Base-by-base conservation (phyloP, 805 yeast species). In the Spathaspora arborariae region DNA sequence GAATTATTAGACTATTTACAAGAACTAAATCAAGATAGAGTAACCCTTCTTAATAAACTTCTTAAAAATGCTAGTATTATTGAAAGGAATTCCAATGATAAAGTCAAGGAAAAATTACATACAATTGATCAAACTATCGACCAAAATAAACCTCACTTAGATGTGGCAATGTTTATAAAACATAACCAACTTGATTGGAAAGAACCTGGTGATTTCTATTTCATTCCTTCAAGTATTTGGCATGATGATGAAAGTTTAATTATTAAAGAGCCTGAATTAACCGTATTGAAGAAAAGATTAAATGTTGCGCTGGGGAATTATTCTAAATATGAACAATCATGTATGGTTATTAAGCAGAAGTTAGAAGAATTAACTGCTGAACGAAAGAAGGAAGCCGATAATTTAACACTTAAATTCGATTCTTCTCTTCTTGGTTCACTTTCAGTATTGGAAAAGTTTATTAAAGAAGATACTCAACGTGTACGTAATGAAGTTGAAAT, bases 201-300 rank as follows among this genome's bases (percentile, higher is more conserved):
- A 39, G 97, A 90, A 56, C 98, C 97, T 1, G 72, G 70, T 5
- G 98, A 92, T 67, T 88, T 86, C 59, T 75, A 80, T 53, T 94
- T 86, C 58, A 78, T 87, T 51, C 97, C 98, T 1, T 84, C 96
- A 20, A 83, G 90, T 24, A 84, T 94, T 37, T 94, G 99, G 99
- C 98, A 92, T 65, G 99, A 94, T 59, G 97, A 94, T 64, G 96
- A 89, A 53, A 70, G 78, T 30, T 76, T 87, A 57, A 76, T 81
- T 1, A 71, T 76, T 4, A 76, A 78, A 39, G 82, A 78, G 37
- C 76, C 74, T 5, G 88, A 82, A 57, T 66, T 84, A 44, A 71
- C 77, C 5, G 79, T 76, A 35, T 66, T 86, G 58, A 81, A 79
- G 59, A 68, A 72, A 47, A 67, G 68, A 44, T 66, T 87, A 49